These are phyloP conservation scores for Ballota nigra DNA, from an alignment of 257 asterid species.

Conservation along the genomic window DNA sequence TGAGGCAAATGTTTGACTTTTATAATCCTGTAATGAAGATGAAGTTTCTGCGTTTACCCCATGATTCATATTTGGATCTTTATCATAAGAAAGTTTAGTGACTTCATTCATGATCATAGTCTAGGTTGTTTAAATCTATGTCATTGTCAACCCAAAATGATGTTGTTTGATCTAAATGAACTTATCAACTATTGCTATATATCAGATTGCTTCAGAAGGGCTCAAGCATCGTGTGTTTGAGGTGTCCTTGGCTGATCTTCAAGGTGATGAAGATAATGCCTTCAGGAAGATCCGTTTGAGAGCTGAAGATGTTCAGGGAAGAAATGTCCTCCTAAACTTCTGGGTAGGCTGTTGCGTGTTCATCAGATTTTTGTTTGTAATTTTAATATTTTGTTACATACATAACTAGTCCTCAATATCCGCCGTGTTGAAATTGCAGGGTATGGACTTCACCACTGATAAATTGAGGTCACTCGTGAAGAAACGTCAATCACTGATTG, in stretches of 20 bases:
- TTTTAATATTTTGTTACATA: too few species aligned
- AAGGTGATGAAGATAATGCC: constrained; percentile 75
- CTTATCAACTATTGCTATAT: background rate
- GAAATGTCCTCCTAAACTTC: constrained; percentile 74
- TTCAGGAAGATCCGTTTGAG: constrained; percentile 87
- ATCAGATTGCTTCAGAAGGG: constrained; percentile 90
- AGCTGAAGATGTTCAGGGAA: constrained; percentile 85
- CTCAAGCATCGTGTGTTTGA: constrained; percentile 88
- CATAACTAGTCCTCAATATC: too few species aligned
- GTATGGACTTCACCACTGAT: constrained; percentile 72
- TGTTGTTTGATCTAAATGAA: background rate
- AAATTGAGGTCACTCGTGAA: constrained; percentile 63
- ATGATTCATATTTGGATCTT: background rate
- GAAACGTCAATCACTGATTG: constrained; percentile 64
- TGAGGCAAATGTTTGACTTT: background rate
- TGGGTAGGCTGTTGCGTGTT: constrained; percentile 41
- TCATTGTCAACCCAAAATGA: background rate
- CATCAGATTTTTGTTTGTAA: background rate
- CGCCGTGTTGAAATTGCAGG: constrained; percentile 30
- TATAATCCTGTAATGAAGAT: background rate
- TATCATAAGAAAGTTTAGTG: background rate
- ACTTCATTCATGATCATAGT: background rate
- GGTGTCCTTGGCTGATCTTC: constrained; percentile 85
- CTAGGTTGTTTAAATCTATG: background rate
- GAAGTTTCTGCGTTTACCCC: background rate